Percentiles rank a stretch among this genome's conserved stretches.
Evolutionary conservation across 2,329 filamentous ascomycete species (phyloP).

Genomic region (Chlorencoelia australis): DNA sequence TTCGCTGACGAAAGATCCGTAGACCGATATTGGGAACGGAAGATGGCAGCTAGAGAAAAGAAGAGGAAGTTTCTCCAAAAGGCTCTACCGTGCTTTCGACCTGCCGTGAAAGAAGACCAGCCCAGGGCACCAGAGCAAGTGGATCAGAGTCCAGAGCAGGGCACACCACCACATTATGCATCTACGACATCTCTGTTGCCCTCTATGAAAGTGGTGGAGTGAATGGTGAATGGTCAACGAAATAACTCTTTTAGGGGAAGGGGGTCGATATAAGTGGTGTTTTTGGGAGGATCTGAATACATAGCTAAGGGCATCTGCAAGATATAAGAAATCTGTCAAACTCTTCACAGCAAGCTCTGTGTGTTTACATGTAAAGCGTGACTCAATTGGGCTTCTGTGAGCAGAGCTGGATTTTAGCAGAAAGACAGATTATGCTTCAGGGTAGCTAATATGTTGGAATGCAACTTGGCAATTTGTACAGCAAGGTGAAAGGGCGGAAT

Average conservation of each 20-base stretch:
- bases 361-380: too few species aligned
- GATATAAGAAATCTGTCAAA: constrained; percentile 5
- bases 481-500: too few species aligned
- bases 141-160: constrained; percentile 5
- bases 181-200: constrained; percentile 6
- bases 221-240: too few species aligned
- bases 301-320: constrained; percentile 6
- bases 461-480: too few species aligned
- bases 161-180: too few species aligned
- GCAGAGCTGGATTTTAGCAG: too few species aligned
- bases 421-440: too few species aligned
- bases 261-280: constrained; percentile 3
- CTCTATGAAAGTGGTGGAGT: constrained; percentile 5
- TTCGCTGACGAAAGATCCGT: constrained; percentile 7
- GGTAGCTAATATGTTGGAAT: too few species aligned
- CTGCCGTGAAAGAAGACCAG: constrained; percentile 4
- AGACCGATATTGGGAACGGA: constrained; percentile 10
- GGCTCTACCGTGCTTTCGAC: constrained; percentile 7
- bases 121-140: constrained; percentile 3
- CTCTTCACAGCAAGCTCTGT: not conserved
- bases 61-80: constrained; percentile 8
- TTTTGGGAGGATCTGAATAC: constrained; percentile 4
- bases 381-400: too few species aligned
- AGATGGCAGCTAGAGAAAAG: constrained; percentile 7
- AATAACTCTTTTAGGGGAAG: constrained; percentile 3